Conservation (phyloP, 768 basidiomycete species). For the Panaeolus papilionaceus region DNA sequence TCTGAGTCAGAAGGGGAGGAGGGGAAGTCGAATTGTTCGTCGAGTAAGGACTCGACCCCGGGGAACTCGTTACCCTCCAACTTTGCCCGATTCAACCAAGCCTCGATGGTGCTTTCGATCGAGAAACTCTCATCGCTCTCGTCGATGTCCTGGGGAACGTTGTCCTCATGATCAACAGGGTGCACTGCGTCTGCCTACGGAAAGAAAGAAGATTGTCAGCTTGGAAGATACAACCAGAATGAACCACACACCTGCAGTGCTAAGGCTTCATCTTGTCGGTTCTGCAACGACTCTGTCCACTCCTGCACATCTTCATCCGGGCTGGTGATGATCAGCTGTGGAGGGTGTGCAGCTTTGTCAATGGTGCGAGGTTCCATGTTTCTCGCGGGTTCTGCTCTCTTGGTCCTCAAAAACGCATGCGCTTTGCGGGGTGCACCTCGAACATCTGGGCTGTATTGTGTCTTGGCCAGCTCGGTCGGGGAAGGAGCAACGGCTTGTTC, state of each 20-base stretch:
- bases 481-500: background rate
- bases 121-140: conserved; percentile 1
- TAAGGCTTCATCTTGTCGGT: conserved; percentile 11
- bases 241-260: background rate
- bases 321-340: conserved; percentile 7
- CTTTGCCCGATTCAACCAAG: conserved; percentile 3
- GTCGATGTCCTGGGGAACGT: conserved; percentile 7
- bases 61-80: conserved; percentile 4
- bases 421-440: conserved; percentile 1
- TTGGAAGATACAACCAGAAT: background rate
- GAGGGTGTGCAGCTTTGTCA: conserved; percentile 9
- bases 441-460: background rate
- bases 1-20: conserved; percentile 4
- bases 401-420: conserved; percentile 6
- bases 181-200: background rate
- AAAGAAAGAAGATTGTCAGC: background rate
- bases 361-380: background rate
- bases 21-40: conserved; percentile 8
- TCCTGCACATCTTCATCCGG: conserved; percentile 9
- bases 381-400: conserved; percentile 7
- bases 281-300: conserved; percentile 14
- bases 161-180: background rate
- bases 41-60: conserved; percentile 8
- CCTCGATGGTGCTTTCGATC: conserved; percentile 9
- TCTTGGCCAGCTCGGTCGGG: background rate